Percentiles rank a stretch among this genome's conserved stretches.
Conservation (phyloP, 805 yeast species). For the Starmerella bombicola region DNA sequence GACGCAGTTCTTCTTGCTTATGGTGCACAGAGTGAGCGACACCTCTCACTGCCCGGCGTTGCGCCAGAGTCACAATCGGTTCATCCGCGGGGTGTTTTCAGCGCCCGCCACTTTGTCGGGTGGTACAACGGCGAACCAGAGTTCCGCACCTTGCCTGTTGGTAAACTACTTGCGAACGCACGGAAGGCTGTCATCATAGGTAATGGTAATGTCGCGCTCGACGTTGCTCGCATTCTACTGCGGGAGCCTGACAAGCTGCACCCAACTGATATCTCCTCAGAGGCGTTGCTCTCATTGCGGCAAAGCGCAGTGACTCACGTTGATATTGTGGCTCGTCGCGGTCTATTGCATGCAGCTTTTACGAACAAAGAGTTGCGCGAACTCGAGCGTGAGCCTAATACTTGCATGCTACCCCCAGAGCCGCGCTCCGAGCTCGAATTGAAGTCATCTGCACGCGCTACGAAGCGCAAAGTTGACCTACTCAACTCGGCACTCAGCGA, state of each 20-base stretch:
- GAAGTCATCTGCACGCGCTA: slow-evolving; percentile 10
- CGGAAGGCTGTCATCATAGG: slow-evolving; percentile 74
- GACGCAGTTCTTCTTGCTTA: too few species aligned
- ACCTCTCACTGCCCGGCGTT: too few species aligned
- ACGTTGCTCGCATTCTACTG: slow-evolving; percentile 68
- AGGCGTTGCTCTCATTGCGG: slow-evolving; percentile 45
- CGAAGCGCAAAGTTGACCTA: slow-evolving; percentile 20
- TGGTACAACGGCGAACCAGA: slow-evolving; percentile 94
- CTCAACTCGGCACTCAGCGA: slow-evolving; percentile 4
- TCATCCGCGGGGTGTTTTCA: slow-evolving; percentile 45
- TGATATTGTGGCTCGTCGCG: slow-evolving; percentile 73
- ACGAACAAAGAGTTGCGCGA: slow-evolving; percentile 89
- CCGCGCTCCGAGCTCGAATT: slow-evolving; percentile 8
- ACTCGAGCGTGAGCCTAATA: slow-evolving; percentile 34
- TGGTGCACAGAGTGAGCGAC: slow-evolving; percentile 42
- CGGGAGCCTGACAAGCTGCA: slow-evolving; percentile 47
- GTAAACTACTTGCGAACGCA: slow-evolving; percentile 39
- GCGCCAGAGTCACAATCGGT: slow-evolving; percentile 25
- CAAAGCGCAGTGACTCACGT: slow-evolving; percentile 49
- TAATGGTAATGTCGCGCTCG: slow-evolving; percentile 92
- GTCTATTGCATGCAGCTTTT: slow-evolving; percentile 72
- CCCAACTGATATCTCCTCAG: slow-evolving; percentile 56
- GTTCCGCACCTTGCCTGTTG: slow-evolving; percentile 38
- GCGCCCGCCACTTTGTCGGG: slow-evolving; percentile 78
- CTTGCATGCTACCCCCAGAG: slow-evolving; percentile 13